phyloP scores from a whole-genome alignment of 306 rosid species.

The Glycine tomentella region DNA sequence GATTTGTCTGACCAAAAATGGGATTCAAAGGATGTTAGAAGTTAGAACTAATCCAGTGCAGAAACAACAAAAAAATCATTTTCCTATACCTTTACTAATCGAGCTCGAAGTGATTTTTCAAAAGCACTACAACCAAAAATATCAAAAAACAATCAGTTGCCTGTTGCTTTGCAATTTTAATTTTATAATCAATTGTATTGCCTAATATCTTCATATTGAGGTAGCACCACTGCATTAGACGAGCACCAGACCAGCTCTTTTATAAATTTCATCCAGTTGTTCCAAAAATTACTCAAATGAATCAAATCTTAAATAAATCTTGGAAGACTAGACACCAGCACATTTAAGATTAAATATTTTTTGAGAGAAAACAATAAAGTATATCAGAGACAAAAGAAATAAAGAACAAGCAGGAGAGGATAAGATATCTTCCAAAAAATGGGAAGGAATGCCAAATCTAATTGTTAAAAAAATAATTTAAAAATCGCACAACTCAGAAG shows the following conservation, averaged over 20 bases:
- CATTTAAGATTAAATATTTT: constrained; percentile 3
- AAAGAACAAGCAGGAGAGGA: constrained; percentile 29
- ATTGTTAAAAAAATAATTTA: neutral
- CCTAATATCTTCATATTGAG: constrained; percentile 22
- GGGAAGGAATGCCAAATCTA: constrained; percentile 1
- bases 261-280: constrained; percentile 12
- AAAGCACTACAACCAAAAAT: constrained; percentile 72
- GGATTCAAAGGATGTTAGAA: constrained; percentile 26
- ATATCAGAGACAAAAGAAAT: constrained; percentile 12
- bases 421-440: neutral
- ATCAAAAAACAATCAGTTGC: constrained; percentile 22
- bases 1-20: constrained; percentile 70
- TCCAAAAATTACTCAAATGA: constrained; percentile 18
- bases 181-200: constrained; percentile 24
- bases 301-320: constrained; percentile 14
- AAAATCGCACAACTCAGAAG: constrained; percentile 8
- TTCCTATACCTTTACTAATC: constrained; percentile 73
- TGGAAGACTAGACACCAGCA: neutral
- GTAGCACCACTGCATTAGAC: constrained; percentile 30
- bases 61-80: constrained; percentile 26
- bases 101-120: constrained; percentile 97
- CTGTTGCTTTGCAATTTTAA: constrained; percentile 17
- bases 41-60: constrained; percentile 41
- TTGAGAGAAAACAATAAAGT: neutral
- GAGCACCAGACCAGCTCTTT: constrained; percentile 10